phyloP scores from a whole-genome alignment of 1,139 yeast genomes.

The Hemisphaericaspora xylofermentans region DNA sequence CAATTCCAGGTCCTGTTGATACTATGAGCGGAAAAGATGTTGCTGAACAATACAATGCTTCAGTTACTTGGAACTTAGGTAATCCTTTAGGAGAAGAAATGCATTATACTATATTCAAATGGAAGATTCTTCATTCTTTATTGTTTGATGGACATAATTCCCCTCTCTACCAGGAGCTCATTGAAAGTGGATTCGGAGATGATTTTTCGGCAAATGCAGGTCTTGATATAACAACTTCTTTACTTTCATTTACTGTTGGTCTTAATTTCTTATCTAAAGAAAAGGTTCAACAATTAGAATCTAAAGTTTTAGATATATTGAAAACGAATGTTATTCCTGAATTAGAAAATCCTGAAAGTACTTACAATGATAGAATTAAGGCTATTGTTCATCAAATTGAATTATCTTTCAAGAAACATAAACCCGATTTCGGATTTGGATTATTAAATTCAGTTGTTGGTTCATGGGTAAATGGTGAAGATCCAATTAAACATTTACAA shows the following conservation, averaged over 20 bases:
- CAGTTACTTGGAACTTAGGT: slow-evolving; percentile 87
- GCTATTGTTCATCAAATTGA: slow-evolving; percentile 90
- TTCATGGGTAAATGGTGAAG: slow-evolving; percentile 77
- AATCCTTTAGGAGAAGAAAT: slow-evolving; percentile 55
- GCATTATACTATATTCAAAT: slow-evolving; percentile 64
- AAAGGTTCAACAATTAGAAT: slow-evolving; percentile 47
- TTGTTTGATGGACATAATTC: slow-evolving; percentile 91
- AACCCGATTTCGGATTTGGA: slow-evolving; percentile 86
- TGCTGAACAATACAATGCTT: slow-evolving; percentile 70
- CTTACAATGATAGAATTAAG: slow-evolving; percentile 64
- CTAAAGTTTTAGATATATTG: slow-evolving; percentile 45
- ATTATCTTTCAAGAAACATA: slow-evolving; percentile 77
- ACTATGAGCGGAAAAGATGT: slow-evolving; percentile 64
- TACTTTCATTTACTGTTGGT: slow-evolving; percentile 80
- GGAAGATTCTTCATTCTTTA: slow-evolving; percentile 70
- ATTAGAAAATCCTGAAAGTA: slow-evolving; percentile 33
- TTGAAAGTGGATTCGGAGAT: slow-evolving; percentile 81
- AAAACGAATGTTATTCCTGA: slow-evolving; percentile 37
- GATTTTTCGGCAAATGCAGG: slow-evolving; percentile 91
- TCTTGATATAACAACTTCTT: slow-evolving; percentile 77
- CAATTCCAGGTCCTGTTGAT: slow-evolving; percentile 74
- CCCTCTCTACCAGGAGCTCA: slow-evolving; percentile 78
- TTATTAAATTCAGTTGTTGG: slow-evolving; percentile 73
- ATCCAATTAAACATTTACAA: slow-evolving; percentile 65
- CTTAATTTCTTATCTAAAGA: slow-evolving; percentile 67